These are phyloP conservation scores for Orbilia blumenaviensis DNA, from an alignment of 2,329 filamentous ascomycete genomes.

Conservation along the genomic window DNA sequence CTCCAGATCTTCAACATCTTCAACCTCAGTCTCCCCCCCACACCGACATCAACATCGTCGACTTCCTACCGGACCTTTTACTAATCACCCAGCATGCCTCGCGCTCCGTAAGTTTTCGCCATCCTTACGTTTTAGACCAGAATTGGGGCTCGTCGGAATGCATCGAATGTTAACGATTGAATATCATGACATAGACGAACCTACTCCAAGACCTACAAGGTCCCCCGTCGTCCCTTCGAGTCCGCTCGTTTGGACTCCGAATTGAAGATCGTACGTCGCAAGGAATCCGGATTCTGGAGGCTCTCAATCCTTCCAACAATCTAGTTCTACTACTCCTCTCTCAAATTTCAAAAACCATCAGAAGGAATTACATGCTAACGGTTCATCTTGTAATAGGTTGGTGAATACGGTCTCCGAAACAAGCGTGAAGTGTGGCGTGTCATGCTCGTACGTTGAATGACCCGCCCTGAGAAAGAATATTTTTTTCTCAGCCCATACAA, in stretches of 20 bases:
- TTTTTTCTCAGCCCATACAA: slow-evolving; percentile 48
- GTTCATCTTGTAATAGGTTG: slow-evolving; percentile 65
- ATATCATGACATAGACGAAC: slow-evolving; percentile 34
- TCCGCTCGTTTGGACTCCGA: slow-evolving; percentile 99
- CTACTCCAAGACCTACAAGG: slow-evolving; percentile 98
- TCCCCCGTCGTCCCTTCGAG: slow-evolving; percentile 75
- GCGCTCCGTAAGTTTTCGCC: slow-evolving; percentile 49
- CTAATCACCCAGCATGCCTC: slow-evolving; percentile 50
- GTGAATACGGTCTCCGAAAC: slow-evolving; percentile 99
- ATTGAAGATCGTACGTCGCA: slow-evolving; percentile 79
- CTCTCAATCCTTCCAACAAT: neutral
- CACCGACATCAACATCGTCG: slow-evolving; percentile 15
- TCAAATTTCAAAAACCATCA: neutral
- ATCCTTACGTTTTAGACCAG: neutral
- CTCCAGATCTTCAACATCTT: slow-evolving; percentile 5
- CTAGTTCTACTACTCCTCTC: neutral
- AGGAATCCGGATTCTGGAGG: slow-evolving; percentile 23
- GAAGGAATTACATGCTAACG: slow-evolving; percentile 18
- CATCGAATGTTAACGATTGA: slow-evolving; percentile 34
- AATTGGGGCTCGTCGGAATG: neutral
- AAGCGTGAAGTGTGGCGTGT: slow-evolving; percentile 99
- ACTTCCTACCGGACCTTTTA: slow-evolving; percentile 11
- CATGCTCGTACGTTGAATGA: slow-evolving; percentile 70
- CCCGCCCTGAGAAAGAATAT: slow-evolving; percentile 41
- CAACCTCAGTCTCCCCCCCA: slow-evolving; percentile 4